Evolutionary conservation across 116 monocot species (phyloP).

Genomic region (Thalassia testudinum): DNA sequence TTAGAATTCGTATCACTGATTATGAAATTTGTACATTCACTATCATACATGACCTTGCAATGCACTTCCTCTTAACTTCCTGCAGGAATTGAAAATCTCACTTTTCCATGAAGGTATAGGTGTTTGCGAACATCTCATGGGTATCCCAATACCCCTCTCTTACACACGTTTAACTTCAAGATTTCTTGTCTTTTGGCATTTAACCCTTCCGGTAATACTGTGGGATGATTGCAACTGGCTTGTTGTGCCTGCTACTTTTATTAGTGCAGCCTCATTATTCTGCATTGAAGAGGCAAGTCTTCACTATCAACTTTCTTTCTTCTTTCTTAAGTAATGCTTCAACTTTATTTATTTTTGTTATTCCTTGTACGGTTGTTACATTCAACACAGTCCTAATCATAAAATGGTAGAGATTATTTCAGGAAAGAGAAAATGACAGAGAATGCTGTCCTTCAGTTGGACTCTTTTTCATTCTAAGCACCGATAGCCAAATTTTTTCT

Average conservation of each 20-base stretch:
- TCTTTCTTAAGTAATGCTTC: not conserved
- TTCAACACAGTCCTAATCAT: too few relatives aligned
- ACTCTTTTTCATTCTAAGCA: too few relatives aligned
- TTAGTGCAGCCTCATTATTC: constrained; percentile 86
- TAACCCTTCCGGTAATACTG: constrained; percentile 81
- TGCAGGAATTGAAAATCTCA: constrained; percentile 65
- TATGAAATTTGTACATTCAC: too few relatives aligned
- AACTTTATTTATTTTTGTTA: not conserved
- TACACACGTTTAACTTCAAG: constrained; percentile 91
- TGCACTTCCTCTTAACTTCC: too few relatives aligned
- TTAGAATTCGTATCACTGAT: too few relatives aligned
- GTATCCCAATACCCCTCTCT: constrained; percentile 81
- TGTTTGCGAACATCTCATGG: constrained; percentile 72
- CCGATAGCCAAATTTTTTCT: too few relatives aligned
- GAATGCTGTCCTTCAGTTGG: too few relatives aligned
- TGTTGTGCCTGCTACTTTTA: constrained; percentile 88
- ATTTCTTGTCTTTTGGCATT: constrained; percentile 93
- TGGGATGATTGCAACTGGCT: constrained; percentile 99
- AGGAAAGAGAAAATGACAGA: too few relatives aligned
- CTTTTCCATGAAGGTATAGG: constrained; percentile 79
- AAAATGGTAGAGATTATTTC: too few relatives aligned
- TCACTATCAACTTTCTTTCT: not conserved
- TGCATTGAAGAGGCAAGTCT: constrained; percentile 82
- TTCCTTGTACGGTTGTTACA: too few relatives aligned
- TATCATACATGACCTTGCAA: too few relatives aligned